Conservation (phyloP, 805 yeast species). For the Maudiozyma pseudohumilis region DNA sequence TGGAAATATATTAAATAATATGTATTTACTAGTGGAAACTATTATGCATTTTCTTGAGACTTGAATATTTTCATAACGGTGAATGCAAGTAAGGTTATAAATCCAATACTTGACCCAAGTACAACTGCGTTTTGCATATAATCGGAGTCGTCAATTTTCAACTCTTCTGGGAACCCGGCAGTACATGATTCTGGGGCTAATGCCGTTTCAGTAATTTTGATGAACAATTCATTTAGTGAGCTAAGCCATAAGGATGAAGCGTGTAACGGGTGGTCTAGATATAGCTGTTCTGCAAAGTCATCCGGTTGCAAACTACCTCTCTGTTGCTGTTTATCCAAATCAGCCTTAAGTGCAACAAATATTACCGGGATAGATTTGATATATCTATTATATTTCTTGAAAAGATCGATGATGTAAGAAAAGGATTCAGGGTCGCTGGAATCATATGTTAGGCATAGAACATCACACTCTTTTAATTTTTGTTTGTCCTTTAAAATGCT, state of each 20-base stretch:
- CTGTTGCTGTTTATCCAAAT: constrained; percentile 91
- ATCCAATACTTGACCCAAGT: constrained; percentile 61
- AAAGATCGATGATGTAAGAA: constrained; percentile 64
- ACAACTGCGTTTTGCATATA: constrained; percentile 43
- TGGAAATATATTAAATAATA: too few relatives aligned
- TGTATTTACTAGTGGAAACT: too few relatives aligned
- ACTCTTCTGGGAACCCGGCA: constrained; percentile 63
- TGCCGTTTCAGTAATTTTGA: constrained; percentile 84
- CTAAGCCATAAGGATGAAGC: constrained; percentile 86
- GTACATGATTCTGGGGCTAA: constrained; percentile 68
- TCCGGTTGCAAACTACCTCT: constrained; percentile 82
- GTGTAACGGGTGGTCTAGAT: constrained; percentile 75
- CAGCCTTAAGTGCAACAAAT: constrained; percentile 90
- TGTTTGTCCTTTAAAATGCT: constrained; percentile 65
- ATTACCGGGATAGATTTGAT: constrained; percentile 67
- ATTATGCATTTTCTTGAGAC: constrained; percentile 1
- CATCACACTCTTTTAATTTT: constrained; percentile 79
- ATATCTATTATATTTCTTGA: constrained; percentile 42
- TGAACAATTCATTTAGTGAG: constrained; percentile 73
- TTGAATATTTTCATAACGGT: constrained; percentile 46
- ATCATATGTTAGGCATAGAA: constrained; percentile 80
- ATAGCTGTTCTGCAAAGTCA: constrained; percentile 57
- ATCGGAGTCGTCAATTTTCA: constrained; percentile 32
- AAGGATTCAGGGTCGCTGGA: constrained; percentile 95
- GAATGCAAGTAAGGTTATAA: constrained; percentile 51